Evolutionary conservation across 345 rosid genomes (phyloP).

Genomic region (Eucalyptus erythrocorys): DNA sequence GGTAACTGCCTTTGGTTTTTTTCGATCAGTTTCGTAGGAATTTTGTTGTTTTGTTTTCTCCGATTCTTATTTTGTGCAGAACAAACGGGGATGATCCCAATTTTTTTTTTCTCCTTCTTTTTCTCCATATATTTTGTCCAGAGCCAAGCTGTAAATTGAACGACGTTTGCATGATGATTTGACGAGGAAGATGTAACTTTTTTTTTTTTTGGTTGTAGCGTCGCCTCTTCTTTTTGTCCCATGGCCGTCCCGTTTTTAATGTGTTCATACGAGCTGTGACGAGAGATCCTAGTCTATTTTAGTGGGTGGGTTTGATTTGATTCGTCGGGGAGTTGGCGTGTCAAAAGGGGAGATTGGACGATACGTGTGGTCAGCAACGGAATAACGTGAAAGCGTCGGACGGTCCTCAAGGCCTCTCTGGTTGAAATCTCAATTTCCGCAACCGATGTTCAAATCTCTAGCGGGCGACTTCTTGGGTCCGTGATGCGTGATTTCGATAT

Average conservation of each 20-base stretch:
- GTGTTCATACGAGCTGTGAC: neutral
- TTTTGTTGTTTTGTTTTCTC: neutral
- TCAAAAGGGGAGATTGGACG: neutral
- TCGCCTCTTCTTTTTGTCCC: neutral
- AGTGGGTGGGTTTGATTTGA: neutral
- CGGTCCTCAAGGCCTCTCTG: neutral
- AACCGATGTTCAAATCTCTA: neutral
- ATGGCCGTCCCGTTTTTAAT: neutral
- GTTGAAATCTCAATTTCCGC: neutral
- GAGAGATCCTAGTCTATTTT: neutral
- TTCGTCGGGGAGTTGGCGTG: neutral
- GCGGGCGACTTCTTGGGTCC: neutral
- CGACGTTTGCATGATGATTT: neutral
- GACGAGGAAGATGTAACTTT: neutral
- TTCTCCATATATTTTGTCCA: neutral
- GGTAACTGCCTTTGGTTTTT: neutral
- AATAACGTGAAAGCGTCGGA: neutral
- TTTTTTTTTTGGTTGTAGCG: no score
- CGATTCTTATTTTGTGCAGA: neutral
- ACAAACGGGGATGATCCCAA: neutral
- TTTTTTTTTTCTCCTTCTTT: neutral
- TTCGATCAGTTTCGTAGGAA: neutral
- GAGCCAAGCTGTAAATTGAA: neutral
- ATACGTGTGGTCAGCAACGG: neutral
- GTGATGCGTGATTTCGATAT: neutral